These are phyloP conservation scores for Smittium mucronatum DNA, from an alignment of 371 early-diverging fungal genomes.

Conservation along the genomic window DNA sequence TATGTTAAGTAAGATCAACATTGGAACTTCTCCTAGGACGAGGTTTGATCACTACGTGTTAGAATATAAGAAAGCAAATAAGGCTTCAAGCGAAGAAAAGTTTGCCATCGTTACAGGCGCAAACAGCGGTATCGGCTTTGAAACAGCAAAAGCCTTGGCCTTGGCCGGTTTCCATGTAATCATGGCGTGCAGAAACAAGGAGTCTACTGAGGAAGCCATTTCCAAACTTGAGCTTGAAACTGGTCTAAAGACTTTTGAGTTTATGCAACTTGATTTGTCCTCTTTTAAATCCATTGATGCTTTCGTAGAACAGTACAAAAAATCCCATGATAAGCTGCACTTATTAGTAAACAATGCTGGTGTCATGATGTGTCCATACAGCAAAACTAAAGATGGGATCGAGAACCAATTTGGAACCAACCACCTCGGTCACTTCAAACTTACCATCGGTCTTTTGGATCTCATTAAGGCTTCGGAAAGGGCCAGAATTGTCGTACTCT, in stretches of 20 bases:
- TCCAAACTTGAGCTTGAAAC: slow-evolving; percentile 27
- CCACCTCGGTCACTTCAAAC: slow-evolving; percentile 16
- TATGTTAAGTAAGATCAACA: too few species aligned
- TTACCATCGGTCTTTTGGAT: slow-evolving; percentile 9
- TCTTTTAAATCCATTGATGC: slow-evolving; percentile 11
- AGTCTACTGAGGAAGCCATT: slow-evolving; percentile 34
- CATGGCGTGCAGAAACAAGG: slow-evolving; percentile 43
- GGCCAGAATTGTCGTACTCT: slow-evolving; percentile 4
- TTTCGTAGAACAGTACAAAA: slow-evolving; percentile 13
- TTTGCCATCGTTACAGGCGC: slow-evolving; percentile 28
- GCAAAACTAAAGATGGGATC: slow-evolving; percentile 15
- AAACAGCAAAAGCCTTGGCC: slow-evolving; percentile 29
- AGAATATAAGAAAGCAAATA: too few species aligned
- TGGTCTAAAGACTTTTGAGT: slow-evolving; percentile 9
- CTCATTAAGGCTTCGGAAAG: neutral
- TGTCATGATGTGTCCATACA: neutral
- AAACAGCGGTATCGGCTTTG: slow-evolving; percentile 32
- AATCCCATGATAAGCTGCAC: slow-evolving; percentile 5
- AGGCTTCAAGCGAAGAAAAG: too few species aligned
- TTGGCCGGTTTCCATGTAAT: slow-evolving; percentile 29
- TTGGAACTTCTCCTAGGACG: too few species aligned
- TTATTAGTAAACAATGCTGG: slow-evolving; percentile 16
- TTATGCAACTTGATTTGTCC: slow-evolving; percentile 15
- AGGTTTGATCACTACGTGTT: too few species aligned
- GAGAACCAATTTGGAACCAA: slow-evolving; percentile 18